phyloP scores from a whole-genome alignment of 2,329 filamentous ascomycete genomes.

The Magnaporthiopsis incrustans region DNA sequence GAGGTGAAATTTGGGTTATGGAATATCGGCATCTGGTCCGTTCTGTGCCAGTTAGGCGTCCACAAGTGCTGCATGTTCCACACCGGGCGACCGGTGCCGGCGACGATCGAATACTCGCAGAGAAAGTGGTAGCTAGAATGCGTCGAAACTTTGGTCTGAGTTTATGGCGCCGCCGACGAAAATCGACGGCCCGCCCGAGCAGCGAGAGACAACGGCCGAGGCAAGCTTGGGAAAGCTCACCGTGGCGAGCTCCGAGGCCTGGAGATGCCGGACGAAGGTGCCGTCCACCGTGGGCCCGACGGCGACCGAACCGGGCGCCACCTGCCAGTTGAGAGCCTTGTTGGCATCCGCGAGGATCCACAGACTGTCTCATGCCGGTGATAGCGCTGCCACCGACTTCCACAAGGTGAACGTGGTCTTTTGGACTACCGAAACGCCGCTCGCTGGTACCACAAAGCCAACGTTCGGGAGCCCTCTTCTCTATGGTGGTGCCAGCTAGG shows the following conservation, averaged over 20 bases:
- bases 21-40: constrained; percentile 32
- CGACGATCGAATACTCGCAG: too few relatives aligned
- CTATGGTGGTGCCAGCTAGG: constrained; percentile 35
- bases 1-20: constrained; percentile 24
- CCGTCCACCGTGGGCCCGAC: constrained; percentile 25
- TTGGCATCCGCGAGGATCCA: constrained; percentile 20
- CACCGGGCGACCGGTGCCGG: constrained; percentile 19
- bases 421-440: constrained; percentile 40
- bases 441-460: constrained; percentile 33
- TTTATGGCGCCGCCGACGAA: too few relatives aligned
- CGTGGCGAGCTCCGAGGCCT: constrained; percentile 20
- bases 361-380: constrained; percentile 35
- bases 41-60: constrained; percentile 29
- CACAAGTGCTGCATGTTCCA: constrained; percentile 34
- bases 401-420: constrained; percentile 33
- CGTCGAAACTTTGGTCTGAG: too few relatives aligned
- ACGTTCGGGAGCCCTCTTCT: constrained; percentile 33
- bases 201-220: constrained; percentile 22
- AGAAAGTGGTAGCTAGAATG: too few relatives aligned
- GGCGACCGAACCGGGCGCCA: constrained; percentile 21
- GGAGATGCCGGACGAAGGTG: constrained; percentile 22
- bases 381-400: constrained; percentile 38
- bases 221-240: constrained; percentile 21
- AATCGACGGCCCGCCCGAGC: constrained; percentile 22
- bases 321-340: constrained; percentile 17